Evolutionary conservation across 106 monocot species (phyloP), one percentile per base, ranked within the genome.

Genomic region (Dioscorea dumetorum): DNA sequence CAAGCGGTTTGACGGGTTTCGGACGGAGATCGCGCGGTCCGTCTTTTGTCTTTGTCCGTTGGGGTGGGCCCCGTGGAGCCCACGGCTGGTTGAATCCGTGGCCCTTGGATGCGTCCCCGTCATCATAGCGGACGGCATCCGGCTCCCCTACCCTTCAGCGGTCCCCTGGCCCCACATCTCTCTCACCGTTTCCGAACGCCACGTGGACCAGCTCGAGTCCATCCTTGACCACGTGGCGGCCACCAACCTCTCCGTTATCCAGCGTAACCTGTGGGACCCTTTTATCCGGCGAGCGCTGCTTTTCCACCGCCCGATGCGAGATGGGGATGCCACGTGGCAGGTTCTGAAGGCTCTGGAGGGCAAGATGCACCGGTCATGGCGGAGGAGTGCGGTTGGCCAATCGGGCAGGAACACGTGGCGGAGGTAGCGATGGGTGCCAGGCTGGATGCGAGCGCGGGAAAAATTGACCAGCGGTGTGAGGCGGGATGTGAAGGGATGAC

Each of bases 11-110:
- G 80, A 58, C 11, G 86, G 80, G 16, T 97, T 84, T 73, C 75
- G 72, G 57, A 58, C 76, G 12, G 95, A 97, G 72, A 97, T 97
- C 10, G 79, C 80, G 20, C 77, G 88, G 16, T 91, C 91, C 6
- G 78, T 85, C 0, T 97, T 89, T 78, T 97, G 95, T 54, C 78
- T 97, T 4, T 97, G 92, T 68, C 97, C 92, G 19, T 67, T 80
- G 8, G 92, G 97, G 31, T 97, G 95, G 95, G 95, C 95, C 4
- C 97, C 97, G 12, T 99, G 91, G 97, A 99, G 97, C 64, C 97
- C 97, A 7, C 77, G 97, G 22, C 67, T 99, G 16, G 97, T 99
- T 12, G 97, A 99, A 69, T 70, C 97, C 51, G 92, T 92, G 11
- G 74, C 79, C 5, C 87, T 99, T 22, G 97, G 97, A 2, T 99